Evolutionary conservation across 768 basidiomycete genomes (phyloP).

Genomic region (Macrolepiota fuliginosa): DNA sequence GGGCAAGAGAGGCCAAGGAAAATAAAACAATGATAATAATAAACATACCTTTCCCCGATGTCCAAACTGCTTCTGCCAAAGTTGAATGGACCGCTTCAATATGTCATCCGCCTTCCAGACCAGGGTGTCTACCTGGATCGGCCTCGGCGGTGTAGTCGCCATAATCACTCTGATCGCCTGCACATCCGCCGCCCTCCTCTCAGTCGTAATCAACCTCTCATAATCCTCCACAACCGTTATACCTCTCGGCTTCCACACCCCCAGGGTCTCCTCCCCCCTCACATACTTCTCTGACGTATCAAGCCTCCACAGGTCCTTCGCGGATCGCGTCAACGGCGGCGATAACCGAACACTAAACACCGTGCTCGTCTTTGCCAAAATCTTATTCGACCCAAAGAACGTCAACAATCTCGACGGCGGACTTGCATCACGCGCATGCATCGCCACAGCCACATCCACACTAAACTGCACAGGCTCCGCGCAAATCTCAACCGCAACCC

Average conservation of each 20-base stretch:
- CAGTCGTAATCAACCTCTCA: constrained; percentile 64
- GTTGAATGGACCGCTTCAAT: constrained; percentile 59
- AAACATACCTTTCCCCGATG: constrained; percentile 66
- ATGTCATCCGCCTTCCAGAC: constrained; percentile 69
- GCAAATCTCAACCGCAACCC: constrained; percentile 80
- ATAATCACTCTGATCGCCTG: constrained; percentile 84
- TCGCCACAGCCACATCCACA: constrained; percentile 83
- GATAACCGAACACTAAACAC: constrained; percentile 80
- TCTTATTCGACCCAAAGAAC: constrained; percentile 76
- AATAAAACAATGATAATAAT: constrained; percentile 18
- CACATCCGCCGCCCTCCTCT: constrained; percentile 81
- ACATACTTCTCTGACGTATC: constrained; percentile 97
- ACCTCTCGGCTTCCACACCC: constrained; percentile 84
- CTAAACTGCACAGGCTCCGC: constrained; percentile 84
- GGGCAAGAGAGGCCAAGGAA: background rate
- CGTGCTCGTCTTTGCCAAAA: constrained; percentile 76
- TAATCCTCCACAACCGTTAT: constrained; percentile 90
- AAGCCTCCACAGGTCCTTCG: constrained; percentile 89
- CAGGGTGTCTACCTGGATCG: constrained; percentile 48
- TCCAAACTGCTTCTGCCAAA: constrained; percentile 87
- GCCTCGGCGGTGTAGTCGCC: constrained; percentile 47
- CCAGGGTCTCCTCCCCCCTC: constrained; percentile 83
- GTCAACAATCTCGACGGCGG: constrained; percentile 76
- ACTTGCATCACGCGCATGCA: constrained; percentile 81
- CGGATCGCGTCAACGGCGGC: constrained; percentile 82